phyloP scores from a whole-genome alignment of 1,284 basidiomycete genomes.

The Cystobasidium slooffiae region DNA sequence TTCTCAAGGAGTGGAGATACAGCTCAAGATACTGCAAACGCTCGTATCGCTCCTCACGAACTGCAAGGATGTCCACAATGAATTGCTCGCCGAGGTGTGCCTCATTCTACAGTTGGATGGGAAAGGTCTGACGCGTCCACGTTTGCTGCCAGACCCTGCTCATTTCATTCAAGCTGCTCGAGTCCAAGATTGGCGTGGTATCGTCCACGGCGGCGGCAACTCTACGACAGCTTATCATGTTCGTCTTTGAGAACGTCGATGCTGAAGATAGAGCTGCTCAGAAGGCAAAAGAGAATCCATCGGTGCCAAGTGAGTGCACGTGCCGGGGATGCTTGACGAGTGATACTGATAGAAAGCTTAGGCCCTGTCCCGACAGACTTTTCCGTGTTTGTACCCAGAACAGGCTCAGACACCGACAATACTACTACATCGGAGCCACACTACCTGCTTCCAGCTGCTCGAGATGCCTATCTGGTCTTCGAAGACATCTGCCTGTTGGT shows the following conservation, averaged over 20 bases:
- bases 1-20: slow-evolving; percentile 91
- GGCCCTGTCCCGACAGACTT: slow-evolving; percentile 43
- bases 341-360: slow-evolving; percentile 5
- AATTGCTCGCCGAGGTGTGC: slow-evolving; percentile 76
- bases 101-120: neutral
- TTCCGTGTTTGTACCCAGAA: slow-evolving; percentile 47
- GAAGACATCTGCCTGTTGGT: slow-evolving; percentile 88
- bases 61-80: slow-evolving; percentile 74
- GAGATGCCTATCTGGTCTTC: slow-evolving; percentile 85
- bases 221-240: slow-evolving; percentile 94
- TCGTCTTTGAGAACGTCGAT: slow-evolving; percentile 92
- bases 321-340: neutral
- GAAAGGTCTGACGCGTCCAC: neutral
- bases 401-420: slow-evolving; percentile 43
- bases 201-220: slow-evolving; percentile 97
- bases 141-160: slow-evolving; percentile 23
- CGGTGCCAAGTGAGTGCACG: slow-evolving; percentile 5
- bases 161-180: slow-evolving; percentile 72
- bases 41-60: slow-evolving; percentile 86
- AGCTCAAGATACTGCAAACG: slow-evolving; percentile 87
- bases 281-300: slow-evolving; percentile 16
- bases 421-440: slow-evolving; percentile 52
- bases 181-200: slow-evolving; percentile 92
- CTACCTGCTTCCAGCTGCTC: slow-evolving; percentile 73
- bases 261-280: slow-evolving; percentile 65